These are phyloP conservation scores for Gossypium rotundifolium DNA, from an alignment of 345 rosid species.

Conservation along the genomic window DNA sequence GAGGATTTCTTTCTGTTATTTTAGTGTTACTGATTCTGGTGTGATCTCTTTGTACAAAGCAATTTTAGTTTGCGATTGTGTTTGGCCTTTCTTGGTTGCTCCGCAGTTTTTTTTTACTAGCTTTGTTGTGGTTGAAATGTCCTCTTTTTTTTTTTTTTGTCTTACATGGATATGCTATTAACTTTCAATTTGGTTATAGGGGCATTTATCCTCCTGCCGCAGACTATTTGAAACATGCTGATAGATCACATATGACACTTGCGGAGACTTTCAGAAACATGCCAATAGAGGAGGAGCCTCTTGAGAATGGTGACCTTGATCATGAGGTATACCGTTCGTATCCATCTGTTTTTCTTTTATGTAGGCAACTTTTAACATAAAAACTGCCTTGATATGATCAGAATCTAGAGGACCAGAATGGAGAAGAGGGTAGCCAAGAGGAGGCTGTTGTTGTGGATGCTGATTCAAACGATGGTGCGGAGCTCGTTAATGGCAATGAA, in stretches of 20 bases:
- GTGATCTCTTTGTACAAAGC: neutral
- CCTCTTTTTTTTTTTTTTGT: neutral
- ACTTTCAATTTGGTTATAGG: slow-evolving; percentile 38
- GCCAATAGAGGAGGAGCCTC: slow-evolving; percentile 72
- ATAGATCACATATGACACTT: slow-evolving; percentile 61
- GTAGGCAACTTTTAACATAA: neutral
- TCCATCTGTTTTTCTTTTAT: neutral
- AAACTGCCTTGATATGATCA: slow-evolving; percentile 25
- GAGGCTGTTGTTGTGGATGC: slow-evolving; percentile 72
- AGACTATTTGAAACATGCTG: slow-evolving; percentile 58
- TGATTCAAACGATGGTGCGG: slow-evolving; percentile 85
- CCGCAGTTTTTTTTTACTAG: neutral
- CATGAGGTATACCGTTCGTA: slow-evolving; percentile 49
- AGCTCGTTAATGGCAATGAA: slow-evolving; percentile 83
- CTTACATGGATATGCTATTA: slow-evolving; percentile 5
- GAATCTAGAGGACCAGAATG: slow-evolving; percentile 46
- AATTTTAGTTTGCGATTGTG: slow-evolving; percentile 1
- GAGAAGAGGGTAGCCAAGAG: slow-evolving; percentile 73
- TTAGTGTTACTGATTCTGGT: neutral
- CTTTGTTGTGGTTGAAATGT: neutral
- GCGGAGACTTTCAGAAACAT: slow-evolving; percentile 83
- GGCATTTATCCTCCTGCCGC: slow-evolving; percentile 59
- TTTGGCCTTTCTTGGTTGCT: neutral
- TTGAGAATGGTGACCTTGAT: slow-evolving; percentile 74
- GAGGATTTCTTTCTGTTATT: neutral